Percentiles rank a stretch among this genome's conserved stretches.
Evolutionary conservation across 2,329 filamentous ascomycete genomes (phyloP).

Genomic region (Calonectria pauciramosa): DNA sequence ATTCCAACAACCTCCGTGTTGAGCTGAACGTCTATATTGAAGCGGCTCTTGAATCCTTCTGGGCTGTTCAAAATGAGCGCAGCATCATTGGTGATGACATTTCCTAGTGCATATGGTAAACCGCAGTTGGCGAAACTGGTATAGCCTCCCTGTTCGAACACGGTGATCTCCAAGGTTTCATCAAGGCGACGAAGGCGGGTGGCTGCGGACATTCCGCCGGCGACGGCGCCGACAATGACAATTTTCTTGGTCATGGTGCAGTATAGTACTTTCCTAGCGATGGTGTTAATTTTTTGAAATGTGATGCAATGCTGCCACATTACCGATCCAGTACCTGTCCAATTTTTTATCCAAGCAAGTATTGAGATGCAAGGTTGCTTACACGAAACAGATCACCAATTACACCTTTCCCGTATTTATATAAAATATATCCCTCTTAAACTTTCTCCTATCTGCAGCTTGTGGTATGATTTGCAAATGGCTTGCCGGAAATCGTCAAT

Average conservation of each 20-base stretch:
- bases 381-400: background rate
- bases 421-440: too few species aligned
- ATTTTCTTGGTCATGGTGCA: constrained; percentile 6
- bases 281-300: background rate
- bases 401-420: background rate
- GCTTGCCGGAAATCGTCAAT: background rate
- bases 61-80: constrained; percentile 15
- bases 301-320: background rate
- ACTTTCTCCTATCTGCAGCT: background rate
- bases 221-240: constrained; percentile 27
- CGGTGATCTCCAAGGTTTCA: constrained; percentile 17
- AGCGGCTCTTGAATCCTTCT: constrained; percentile 17
- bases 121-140: constrained; percentile 28
- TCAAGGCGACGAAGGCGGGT: constrained; percentile 25
- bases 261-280: background rate
- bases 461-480: background rate
- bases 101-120: constrained; percentile 22
- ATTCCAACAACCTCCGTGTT: constrained; percentile 16
- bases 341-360: background rate
- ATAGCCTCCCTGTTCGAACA: constrained; percentile 22
- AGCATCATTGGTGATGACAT: constrained; percentile 5
- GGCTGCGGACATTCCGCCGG: constrained; percentile 28
- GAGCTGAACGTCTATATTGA: constrained; percentile 16
- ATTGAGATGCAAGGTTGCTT: background rate
- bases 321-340: background rate